Evolutionary conservation across 768 basidiomycete genomes (phyloP).

Genomic region (Peribolospora baueri): DNA sequence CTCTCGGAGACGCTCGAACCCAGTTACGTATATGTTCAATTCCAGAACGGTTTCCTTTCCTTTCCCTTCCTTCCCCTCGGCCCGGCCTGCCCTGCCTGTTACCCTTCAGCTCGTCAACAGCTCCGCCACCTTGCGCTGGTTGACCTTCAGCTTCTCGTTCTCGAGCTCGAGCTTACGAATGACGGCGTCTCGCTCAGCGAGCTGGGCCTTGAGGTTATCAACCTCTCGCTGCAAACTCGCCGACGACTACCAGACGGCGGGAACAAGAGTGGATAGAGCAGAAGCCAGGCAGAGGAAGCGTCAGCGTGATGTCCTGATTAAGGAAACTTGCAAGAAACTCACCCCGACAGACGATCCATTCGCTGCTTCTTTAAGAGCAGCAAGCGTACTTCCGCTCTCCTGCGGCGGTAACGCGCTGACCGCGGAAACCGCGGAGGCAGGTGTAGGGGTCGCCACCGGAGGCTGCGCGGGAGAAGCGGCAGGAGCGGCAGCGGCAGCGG

Average conservation of each 20-base stretch:
- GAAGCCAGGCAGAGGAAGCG: conserved; percentile 7
- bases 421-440: conserved; percentile 1
- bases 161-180: conserved; percentile 53
- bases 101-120: neutral
- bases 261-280: conserved; percentile 9
- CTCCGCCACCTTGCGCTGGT: conserved; percentile 2
- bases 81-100: no score
- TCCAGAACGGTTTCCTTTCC: no score
- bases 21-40: no score
- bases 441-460: conserved; percentile 3
- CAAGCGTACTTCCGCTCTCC: conserved; percentile 4
- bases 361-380: neutral
- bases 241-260: conserved; percentile 7
- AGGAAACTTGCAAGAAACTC: neutral
- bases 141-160: conserved; percentile 2
- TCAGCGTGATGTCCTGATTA: neutral
- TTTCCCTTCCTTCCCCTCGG: no score
- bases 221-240: conserved; percentile 28
- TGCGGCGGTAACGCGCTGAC: neutral
- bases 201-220: conserved; percentile 33
- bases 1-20: no score
- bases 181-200: conserved; percentile 55
- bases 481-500: conserved; percentile 20
- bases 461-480: conserved; percentile 6
- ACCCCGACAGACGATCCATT: no score